Evolutionary conservation across 345 rosid genomes (phyloP), one percentile per base, ranked within the genome.

Genomic region (Populus alba): DNA sequence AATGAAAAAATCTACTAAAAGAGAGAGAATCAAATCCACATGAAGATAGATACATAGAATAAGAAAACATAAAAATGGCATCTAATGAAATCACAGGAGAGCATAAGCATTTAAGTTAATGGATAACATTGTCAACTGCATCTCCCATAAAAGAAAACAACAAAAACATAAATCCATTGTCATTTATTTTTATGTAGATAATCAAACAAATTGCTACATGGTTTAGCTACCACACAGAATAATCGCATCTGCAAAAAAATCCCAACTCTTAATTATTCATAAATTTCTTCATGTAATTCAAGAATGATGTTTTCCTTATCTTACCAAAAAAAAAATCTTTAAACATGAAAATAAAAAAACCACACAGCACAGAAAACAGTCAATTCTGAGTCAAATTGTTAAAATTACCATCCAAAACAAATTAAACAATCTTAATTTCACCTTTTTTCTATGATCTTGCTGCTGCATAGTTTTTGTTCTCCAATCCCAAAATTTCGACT

Each of bases 381-480:
- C 29, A 59, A 23, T 59, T 59, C 29, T 59, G 65, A 59, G n/a
- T 59, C 65, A 10, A 59, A 59, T 10, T n/a, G 16, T 59, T 23
- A 20, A 59, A 10, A 59, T 59, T 59, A 9, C 10, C 16, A 23
- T 59, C 65, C 29, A 59, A 59, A 59, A 59, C 1, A 59, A n/a
- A 10, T 59, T n/a, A 59, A 59, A 23, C 65, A 23, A 25, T 23
- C 27, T n/a, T 59, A n/a, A 59, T n/a, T 51, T 81, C 77, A 94
- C 97, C 98, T 94, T 94, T 79, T 92, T 92, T 70, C 93, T 90
- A 68, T 88, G 89, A 83, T 90, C 97, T 84, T 84, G 91, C 89
- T 92, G 98, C 93, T 92, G 98, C 93, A 90, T 89, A 80, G 22
- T 81, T 81, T 47, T 49, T 59, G 70, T 27, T 35, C 43, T 37